Percentiles rank a stretch among this genome's conserved stretches.
phyloP scores from a whole-genome alignment of 495 filamentous ascomycete genomes.

The Tuber calosporum region DNA sequence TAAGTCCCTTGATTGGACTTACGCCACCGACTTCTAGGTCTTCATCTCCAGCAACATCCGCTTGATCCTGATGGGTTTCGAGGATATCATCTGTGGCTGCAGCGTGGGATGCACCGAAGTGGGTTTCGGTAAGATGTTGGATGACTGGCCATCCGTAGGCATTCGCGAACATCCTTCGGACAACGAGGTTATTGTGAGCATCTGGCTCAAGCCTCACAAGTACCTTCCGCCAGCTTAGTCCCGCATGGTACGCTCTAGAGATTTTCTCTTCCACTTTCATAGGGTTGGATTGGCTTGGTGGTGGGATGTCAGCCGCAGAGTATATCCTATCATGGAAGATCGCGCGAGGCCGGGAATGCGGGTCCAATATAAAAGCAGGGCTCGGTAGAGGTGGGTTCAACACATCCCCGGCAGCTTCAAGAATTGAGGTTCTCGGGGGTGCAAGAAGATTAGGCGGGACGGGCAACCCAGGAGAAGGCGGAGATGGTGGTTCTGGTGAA shows the following conservation, averaged over 20 bases:
- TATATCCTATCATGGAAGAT: conserved; percentile 98
- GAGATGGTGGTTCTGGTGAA: conserved; percentile 20
- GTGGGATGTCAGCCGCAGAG: conserved; percentile 84
- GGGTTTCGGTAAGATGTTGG: conserved; percentile 85
- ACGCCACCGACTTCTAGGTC: not conserved
- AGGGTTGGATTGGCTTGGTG: conserved; percentile 49
- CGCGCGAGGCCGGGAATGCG: conserved; percentile 72
- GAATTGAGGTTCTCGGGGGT: conserved; percentile 86
- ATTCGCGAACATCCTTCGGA: conserved; percentile 91
- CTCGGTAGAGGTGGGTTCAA: conserved; percentile 83
- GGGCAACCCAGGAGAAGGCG: conserved; percentile 41
- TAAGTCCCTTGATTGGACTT: conserved; percentile 4
- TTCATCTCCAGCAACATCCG: conserved; percentile 17
- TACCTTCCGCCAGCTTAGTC: conserved; percentile 90
- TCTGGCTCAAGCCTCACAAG: conserved; percentile 91
- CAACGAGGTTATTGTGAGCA: conserved; percentile 97
- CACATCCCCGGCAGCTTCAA: conserved; percentile 87
- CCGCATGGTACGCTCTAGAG: conserved; percentile 83
- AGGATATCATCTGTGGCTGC: conserved; percentile 27
- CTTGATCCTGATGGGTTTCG: conserved; percentile 21
- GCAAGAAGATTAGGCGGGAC: conserved; percentile 45
- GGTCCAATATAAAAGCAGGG: conserved; percentile 70
- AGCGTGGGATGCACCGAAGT: conserved; percentile 59
- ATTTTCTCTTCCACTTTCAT: conserved; percentile 97
- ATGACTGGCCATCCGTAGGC: conserved; percentile 96